Evolutionary conservation across 2,329 filamentous ascomycete genomes (phyloP).

Genomic region (Colletotrichum eremochloae): DNA sequence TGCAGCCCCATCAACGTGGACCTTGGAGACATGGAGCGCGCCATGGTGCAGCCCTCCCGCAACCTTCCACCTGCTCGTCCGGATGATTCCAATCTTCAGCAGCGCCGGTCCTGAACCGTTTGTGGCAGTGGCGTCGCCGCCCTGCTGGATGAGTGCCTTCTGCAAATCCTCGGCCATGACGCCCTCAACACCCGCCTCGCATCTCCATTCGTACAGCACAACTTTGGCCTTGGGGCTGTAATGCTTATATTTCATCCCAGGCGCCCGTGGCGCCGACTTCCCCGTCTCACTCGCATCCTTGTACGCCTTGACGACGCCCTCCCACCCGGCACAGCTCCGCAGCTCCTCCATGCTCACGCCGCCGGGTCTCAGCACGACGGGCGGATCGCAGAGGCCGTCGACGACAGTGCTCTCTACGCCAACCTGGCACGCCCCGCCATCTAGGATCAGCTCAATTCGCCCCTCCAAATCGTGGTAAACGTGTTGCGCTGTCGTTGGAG

Average conservation of each 20-base stretch:
- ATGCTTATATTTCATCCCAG: conserved; percentile 99
- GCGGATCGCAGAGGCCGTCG: conserved; percentile 86
- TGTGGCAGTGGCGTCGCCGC: conserved; percentile 31
- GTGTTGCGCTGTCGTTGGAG: conserved; percentile 90
- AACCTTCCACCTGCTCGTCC: conserved; percentile 66
- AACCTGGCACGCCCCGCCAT: conserved; percentile 87
- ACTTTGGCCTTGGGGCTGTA: conserved; percentile 94
- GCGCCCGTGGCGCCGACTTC: conserved; percentile 79
- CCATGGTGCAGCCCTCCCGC: conserved; percentile 57
- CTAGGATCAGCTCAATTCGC: conserved; percentile 86
- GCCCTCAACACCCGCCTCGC: conserved; percentile 51
- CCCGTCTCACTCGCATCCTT: conserved; percentile 79
- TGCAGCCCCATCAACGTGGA: conserved; percentile 45
- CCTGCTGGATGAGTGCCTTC: conserved; percentile 41
- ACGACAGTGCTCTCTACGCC: conserved; percentile 98
- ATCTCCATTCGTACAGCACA: conserved; percentile 79
- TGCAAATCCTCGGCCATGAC: conserved; percentile 54
- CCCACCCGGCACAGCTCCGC: conserved; percentile 82
- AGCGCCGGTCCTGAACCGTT: conserved; percentile 44
- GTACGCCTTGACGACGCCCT: conserved; percentile 81
- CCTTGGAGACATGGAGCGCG: conserved; percentile 48
- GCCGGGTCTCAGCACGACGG: conserved; percentile 86
- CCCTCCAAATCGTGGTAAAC: conserved; percentile 88
- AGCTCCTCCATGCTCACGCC: conserved; percentile 88
- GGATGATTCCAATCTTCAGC: conserved; percentile 64